Conservation (phyloP, 2,329 filamentous ascomycete species). For the Emergomyces africanus region DNA sequence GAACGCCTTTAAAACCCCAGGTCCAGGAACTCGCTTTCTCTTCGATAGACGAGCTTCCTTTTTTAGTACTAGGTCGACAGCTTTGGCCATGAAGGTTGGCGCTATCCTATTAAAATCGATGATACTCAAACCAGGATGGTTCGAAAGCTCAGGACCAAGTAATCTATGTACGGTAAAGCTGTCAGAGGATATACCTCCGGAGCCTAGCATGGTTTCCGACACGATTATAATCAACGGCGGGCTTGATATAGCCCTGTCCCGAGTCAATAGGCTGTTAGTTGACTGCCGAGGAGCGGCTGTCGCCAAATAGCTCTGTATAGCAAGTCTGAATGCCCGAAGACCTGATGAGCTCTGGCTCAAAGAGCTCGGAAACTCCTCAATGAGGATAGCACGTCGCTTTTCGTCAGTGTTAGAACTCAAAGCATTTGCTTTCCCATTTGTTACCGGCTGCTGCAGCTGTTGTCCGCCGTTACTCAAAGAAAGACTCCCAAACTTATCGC, state of each 20-base stretch:
- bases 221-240: constrained; percentile 79
- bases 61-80: constrained; percentile 64
- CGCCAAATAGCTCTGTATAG: constrained; percentile 63
- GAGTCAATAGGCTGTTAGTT: constrained; percentile 25
- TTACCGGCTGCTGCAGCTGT: neutral
- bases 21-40: constrained; percentile 61
- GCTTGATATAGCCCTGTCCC: constrained; percentile 30
- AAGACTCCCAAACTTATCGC: constrained; percentile 66
- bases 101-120: constrained; percentile 94
- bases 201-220: constrained; percentile 79
- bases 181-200: constrained; percentile 70
- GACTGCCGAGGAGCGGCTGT: constrained; percentile 48
- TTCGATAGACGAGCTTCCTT: constrained; percentile 77
- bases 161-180: constrained; percentile 88
- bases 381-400: constrained; percentile 49
- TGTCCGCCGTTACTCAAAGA: constrained; percentile 28
- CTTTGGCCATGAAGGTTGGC: constrained; percentile 71
- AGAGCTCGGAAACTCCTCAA: constrained; percentile 74
- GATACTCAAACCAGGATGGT: constrained; percentile 62
- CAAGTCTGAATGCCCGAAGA: constrained; percentile 58
- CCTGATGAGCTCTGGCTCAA: constrained; percentile 53
- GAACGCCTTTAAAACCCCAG: constrained; percentile 62
- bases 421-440: constrained; percentile 1
- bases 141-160: constrained; percentile 72
- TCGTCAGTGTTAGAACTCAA: constrained; percentile 11